A percentile compares a stretch with the other conserved stretches of the same genome.
phyloP scores from a whole-genome alignment of 352 stramenopile genomes.

The Pythium plurisporium region DNA sequence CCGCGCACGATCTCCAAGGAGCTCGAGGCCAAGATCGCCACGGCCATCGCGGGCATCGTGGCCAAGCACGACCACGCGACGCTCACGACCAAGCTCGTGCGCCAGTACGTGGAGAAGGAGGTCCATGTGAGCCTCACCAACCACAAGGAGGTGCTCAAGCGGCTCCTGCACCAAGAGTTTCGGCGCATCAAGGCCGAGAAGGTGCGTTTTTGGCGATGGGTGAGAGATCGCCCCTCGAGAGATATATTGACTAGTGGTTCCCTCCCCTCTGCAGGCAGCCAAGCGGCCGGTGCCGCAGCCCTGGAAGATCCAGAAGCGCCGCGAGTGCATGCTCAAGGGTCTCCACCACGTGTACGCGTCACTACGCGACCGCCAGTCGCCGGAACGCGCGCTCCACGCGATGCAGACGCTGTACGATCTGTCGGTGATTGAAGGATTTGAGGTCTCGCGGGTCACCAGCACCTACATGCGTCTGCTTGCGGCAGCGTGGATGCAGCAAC shows the following conservation, averaged over 20 bases:
- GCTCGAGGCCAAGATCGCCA: conserved; percentile 73
- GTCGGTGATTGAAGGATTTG: conserved; percentile 41
- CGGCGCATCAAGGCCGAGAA: conserved; percentile 74
- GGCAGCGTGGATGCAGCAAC: conserved; percentile 50
- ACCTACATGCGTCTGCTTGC: conserved; percentile 60
- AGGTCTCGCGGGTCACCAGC: conserved; percentile 36
- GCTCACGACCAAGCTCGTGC: conserved; percentile 76
- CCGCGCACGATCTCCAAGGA: conserved; percentile 79
- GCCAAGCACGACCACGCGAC: conserved; percentile 57
- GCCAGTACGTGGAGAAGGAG: conserved; percentile 80
- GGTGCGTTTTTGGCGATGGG: no score
- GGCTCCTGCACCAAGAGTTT: conserved; percentile 83
- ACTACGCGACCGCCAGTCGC: conserved; percentile 19
- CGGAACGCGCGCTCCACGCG: conserved; percentile 35
- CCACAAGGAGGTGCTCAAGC: conserved; percentile 88
- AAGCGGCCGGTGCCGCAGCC: conserved; percentile 48
- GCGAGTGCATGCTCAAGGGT: conserved; percentile 37
- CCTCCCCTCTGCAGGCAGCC: conserved; percentile 25
- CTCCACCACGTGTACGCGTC: conserved; percentile 35
- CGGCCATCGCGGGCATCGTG: conserved; percentile 65
- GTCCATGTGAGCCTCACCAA: conserved; percentile 81
- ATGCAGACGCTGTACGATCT: conserved; percentile 70
- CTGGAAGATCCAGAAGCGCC: conserved; percentile 53
- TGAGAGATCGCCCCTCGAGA: no score
- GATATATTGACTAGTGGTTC: no score